Base-by-base conservation (phyloP, 352 stramenopile genomes). In the Pythium plurisporium region DNA sequence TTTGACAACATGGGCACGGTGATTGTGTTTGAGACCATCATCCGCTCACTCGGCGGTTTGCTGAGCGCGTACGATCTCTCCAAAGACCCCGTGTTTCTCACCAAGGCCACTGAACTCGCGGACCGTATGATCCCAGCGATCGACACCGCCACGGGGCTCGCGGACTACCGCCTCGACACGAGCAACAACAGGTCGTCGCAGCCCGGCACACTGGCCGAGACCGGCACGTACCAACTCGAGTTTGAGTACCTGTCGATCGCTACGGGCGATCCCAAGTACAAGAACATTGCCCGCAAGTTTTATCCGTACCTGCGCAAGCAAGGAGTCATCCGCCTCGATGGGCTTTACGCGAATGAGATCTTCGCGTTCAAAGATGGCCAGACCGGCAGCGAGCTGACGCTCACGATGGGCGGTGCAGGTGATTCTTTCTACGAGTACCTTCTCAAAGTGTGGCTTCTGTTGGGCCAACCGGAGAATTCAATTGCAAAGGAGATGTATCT, bases 381-480 rank as follows among this genome's bases (percentile, higher is more conserved):
- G n/a, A 31, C 31, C 1, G 11, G 23, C 25, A 41, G 33, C 4
- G 51, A 29, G 2, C n/a, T 62, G 29, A 59, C 48, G 23, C 73
- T 98, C 41, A 97, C 83, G 20, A 88, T 99, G 64, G 96, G 96
- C 33, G 95, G 95, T 15, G 9, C 33, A 38, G 36, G 36, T 43
- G 97, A 99, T 70, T 98, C 87, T 19, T 97, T 98, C 64, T 99
- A 99, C 67, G 96, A 99, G 73, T 99, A 99, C 69, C 71, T 99
- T 46, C 70, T 99, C 30, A 99, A 99, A 75, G 77, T 96, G 31
- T 99, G 91, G 81, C 64, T 99, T 12, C 96, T 98, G 74, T 96
- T 87, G 34, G 93, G 92, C 30, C 81, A 87, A 46, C 62, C 59
- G 5, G 23, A 75, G 17, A 78, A 93, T 25, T 59, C 53, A 11